These are phyloP conservation scores for Viola pubescens DNA, from an alignment of 441 rosid genomes.

Conservation along the genomic window DNA sequence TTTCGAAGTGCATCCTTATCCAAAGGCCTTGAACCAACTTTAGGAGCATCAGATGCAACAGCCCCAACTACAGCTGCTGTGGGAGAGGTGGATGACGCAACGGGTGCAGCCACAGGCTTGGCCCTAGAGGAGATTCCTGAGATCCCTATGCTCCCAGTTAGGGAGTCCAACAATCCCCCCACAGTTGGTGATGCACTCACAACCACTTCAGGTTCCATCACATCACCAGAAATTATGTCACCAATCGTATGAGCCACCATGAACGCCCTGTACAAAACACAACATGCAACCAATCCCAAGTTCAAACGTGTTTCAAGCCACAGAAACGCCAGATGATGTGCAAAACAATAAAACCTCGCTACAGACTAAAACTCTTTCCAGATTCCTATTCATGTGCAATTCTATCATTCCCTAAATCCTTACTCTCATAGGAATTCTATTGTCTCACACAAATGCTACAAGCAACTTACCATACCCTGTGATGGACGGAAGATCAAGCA, in stretches of 20 bases:
- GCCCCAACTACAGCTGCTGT: constrained; percentile 45
- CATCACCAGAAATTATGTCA: constrained; percentile 72
- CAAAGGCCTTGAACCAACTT: constrained; percentile 55
- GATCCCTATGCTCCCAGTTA: constrained; percentile 90
- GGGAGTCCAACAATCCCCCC: constrained; percentile 91
- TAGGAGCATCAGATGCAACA: constrained; percentile 59
- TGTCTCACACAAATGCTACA: constrained; percentile 1
- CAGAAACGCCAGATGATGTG: neutral
- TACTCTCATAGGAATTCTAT: too few relatives aligned
- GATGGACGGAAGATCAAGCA: constrained; percentile 88
- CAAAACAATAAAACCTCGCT: neutral
- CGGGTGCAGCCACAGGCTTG: constrained; percentile 75
- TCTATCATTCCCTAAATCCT: too few relatives aligned
- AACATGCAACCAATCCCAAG: neutral
- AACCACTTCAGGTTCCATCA: constrained; percentile 78
- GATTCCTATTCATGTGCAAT: too few relatives aligned
- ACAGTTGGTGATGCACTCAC: constrained; percentile 67
- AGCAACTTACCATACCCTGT: constrained; percentile 79
- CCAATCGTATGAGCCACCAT: constrained; percentile 86
- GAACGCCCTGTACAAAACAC: constrained; percentile 50
- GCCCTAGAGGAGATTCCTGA: constrained; percentile 73
- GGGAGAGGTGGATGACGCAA: constrained; percentile 56
- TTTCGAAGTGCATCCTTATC: constrained; percentile 75
- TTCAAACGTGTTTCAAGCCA: neutral
- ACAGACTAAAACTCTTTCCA: neutral